Evolutionary conservation across 2,329 filamentous ascomycete species (phyloP), one percentile per base, ranked within the genome.

Genomic region (Aspergillus udagawae): DNA sequence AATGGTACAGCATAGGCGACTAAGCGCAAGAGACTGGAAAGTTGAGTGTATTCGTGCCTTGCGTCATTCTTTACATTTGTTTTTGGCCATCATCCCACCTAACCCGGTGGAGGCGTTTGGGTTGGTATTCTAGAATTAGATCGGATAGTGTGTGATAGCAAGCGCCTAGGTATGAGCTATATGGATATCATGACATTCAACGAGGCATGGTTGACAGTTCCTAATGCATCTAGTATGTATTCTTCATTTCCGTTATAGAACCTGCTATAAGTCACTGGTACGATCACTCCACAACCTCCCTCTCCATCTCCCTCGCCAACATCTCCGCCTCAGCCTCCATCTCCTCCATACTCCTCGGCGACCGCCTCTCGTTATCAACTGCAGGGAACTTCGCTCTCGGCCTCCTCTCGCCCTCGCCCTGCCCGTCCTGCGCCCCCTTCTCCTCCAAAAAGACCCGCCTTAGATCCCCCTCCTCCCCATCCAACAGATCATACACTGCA

Each of bases 391-490:
- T 86, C 81, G 20, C 79, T 76, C 9, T 84, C 76, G 32, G 14
- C 71, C 74, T 66, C 20, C 61, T 69, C 59, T 58, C 65, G 50
- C 64, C 69, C 55, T 54, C 53, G 66, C 60, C 63, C 41, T 25
- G 4, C 54, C 35, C 67, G 35, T 57, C 60, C 41, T 52, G 25
- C 25, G 25, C 25, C 25, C 25, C 65, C 67, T 47, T 66, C 55
- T 73, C 71, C 61, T 90, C 85, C 79, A 82, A 84, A 65, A 92
- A 79, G 54, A 86, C 86, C 41, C 82, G 84, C 5, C 88, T 89
- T 14, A 97, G 79, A 75, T 97, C 89, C 0, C 92, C 93, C 62
- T 91, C 88, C 74, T 96, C 90, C 28, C 83, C 84, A 67, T 96
- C 91, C 80, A 99, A 83, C 76, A 86, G 82, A 61, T 86, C 84